Conservation (phyloP, 75 land plant genomes). For the Adiantum capillusveneris region DNA sequence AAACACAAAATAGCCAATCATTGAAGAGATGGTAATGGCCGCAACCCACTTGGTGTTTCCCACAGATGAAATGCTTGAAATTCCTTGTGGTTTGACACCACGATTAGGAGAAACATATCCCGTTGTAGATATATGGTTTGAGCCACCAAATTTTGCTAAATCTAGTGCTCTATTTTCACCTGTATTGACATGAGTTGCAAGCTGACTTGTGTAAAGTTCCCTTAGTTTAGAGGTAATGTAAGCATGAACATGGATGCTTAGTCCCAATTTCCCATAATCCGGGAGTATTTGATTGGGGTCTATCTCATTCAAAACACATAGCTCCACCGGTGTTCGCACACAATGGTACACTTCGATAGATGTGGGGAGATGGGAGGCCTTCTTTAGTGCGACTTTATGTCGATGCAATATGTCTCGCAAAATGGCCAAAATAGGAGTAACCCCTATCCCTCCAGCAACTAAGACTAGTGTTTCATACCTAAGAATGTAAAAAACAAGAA, state of each 20-base stretch:
- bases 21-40: background rate
- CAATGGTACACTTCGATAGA: constrained; percentile 8
- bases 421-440: constrained; percentile 75
- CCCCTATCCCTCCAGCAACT: constrained; percentile 90
- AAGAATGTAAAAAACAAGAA: background rate
- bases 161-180: background rate
- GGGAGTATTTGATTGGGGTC: background rate
- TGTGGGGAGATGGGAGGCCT: background rate
- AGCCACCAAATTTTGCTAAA: background rate
- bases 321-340: constrained; percentile 6
- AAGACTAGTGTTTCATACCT: constrained; percentile 69
- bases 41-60: background rate
- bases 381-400: background rate
- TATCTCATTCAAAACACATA: background rate
- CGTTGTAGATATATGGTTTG: background rate
- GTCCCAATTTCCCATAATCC: background rate
- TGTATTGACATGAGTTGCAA: background rate
- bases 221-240: background rate
- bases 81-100: background rate
- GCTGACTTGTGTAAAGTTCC: background rate
- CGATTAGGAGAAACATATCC: background rate
- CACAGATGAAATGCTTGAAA: background rate
- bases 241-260: background rate
- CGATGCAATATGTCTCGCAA: constrained; percentile 60
- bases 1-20: constrained; percentile 3